phyloP scores from a whole-genome alignment of 345 rosid species.

The Aethionema arabicum region DNA sequence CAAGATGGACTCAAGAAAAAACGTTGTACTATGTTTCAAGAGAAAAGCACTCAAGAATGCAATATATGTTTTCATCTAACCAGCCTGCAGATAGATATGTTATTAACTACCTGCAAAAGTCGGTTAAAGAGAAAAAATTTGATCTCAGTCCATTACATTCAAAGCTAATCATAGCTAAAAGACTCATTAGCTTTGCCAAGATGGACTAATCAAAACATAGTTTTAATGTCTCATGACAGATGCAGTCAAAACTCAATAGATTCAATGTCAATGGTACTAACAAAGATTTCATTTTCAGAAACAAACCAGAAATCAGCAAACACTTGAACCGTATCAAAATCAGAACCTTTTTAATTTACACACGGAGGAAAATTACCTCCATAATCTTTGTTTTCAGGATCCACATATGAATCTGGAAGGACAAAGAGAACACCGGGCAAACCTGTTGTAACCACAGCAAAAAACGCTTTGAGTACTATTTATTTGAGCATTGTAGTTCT shows the following conservation, averaged over 20 bases:
- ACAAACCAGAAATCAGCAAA: background rate
- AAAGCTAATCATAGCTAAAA: conserved; percentile 34
- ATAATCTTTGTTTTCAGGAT: conserved; percentile 85
- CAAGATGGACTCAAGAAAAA: background rate
- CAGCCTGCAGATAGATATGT: conserved; percentile 20
- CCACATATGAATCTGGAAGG: conserved; percentile 93
- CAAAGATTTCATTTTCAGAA: conserved; percentile 7
- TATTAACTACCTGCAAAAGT: conserved; percentile 19
- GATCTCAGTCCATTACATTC: conserved; percentile 47
- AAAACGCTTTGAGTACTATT: conserved; percentile 4
- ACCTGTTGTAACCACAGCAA: conserved; percentile 42
- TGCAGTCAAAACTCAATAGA: conserved; percentile 2
- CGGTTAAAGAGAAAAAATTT: conserved; percentile 17
- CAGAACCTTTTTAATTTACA: background rate
- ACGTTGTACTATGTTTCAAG: too few relatives aligned
- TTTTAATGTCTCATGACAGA: background rate
- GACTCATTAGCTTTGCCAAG: conserved; percentile 16
- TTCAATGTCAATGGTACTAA: conserved; percentile 5
- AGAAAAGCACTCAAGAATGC: background rate
- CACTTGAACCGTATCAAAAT: background rate
- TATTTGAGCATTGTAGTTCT: too few relatives aligned
- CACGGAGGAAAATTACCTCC: conserved; percentile 56
- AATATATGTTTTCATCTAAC: conserved; percentile 24
- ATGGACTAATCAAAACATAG: conserved; percentile 24
- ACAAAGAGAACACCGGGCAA: conserved; percentile 88